These are phyloP conservation scores for Protoeuglena noctilucae DNA, from an alignment of 139 green algal species.

Conservation along the genomic window DNA sequence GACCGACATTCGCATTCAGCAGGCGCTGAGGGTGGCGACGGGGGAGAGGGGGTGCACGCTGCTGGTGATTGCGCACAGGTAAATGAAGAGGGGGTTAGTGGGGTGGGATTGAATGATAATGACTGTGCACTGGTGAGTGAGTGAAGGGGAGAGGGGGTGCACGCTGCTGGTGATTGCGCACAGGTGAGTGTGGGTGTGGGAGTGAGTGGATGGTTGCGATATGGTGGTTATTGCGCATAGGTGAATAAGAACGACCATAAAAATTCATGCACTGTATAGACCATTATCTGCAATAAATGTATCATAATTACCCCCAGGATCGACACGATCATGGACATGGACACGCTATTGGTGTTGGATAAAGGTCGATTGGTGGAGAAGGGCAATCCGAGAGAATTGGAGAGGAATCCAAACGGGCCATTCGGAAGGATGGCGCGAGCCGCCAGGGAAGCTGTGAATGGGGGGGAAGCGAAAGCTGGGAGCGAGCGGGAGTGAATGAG, in stretches of 20 bases:
- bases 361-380: slow-evolving; percentile 48
- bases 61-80: slow-evolving; percentile 8
- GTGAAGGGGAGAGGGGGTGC: slow-evolving; percentile 7
- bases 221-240: too few species aligned
- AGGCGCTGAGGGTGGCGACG: slow-evolving; percentile 18
- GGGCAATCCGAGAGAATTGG: slow-evolving; percentile 15
- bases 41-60: slow-evolving; percentile 17
- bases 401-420: not conserved
- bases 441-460: too few species aligned
- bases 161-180: slow-evolving; percentile 18
- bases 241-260: too few species aligned
- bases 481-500: too few species aligned
- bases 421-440: not conserved
- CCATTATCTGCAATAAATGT: too few species aligned
- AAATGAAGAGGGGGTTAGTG: too few species aligned
- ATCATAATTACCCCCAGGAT: slow-evolving; percentile 63
- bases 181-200: too few species aligned
- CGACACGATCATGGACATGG: slow-evolving; percentile 74
- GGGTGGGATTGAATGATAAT: too few species aligned
- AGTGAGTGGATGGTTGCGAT: too few species aligned
- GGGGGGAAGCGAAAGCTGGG: too few species aligned
- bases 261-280: too few species aligned
- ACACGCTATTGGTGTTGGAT: slow-evolving; percentile 58
- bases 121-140: too few species aligned
- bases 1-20: slow-evolving; percentile 22